Conservation (phyloP, 768 basidiomycete genomes). For the Suillus occidentalis region DNA sequence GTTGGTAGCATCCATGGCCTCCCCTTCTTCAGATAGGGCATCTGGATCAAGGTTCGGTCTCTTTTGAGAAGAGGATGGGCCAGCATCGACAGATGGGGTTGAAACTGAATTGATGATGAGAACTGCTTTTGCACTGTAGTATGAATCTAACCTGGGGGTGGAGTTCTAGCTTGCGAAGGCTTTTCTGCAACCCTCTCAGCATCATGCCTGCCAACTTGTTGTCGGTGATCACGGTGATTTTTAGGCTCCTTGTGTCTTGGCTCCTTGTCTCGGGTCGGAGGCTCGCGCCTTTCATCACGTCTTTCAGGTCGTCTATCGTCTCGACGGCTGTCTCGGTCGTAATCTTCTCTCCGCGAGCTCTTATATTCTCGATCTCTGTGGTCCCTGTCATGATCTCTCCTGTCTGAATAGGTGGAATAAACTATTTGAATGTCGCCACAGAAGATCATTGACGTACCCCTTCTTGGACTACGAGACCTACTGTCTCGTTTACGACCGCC, state of each 20-base stretch:
- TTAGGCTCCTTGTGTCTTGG: conserved; percentile 22
- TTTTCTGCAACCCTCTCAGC: background rate
- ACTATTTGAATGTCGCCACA: background rate
- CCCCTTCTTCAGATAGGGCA: conserved; percentile 46
- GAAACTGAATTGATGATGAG: background rate
- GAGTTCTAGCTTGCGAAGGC: background rate
- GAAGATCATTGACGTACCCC: conserved; percentile 23
- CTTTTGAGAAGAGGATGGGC: conserved; percentile 6
- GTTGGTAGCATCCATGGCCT: conserved; percentile 52
- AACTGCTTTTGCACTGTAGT: background rate
- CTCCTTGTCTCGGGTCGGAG: conserved; percentile 28
- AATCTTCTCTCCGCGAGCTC: conserved; percentile 32
- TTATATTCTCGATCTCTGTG: conserved; percentile 43
- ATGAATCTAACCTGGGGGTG: conserved; percentile 1
- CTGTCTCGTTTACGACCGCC: conserved; percentile 36
- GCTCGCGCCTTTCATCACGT: conserved; percentile 34
- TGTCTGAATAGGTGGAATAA: conserved; percentile 31
- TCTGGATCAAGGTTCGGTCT: conserved; percentile 43
- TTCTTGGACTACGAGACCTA: conserved; percentile 39
- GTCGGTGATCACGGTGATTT: conserved; percentile 25
- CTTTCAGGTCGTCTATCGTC: conserved; percentile 32
- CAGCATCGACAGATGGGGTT: background rate
- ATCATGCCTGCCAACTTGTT: conserved; percentile 14
- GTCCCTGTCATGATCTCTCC: conserved; percentile 29
- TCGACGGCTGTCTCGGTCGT: conserved; percentile 31